These are phyloP conservation scores for Exophiala sp. DNA, from an alignment of 2,329 filamentous ascomycete species.

Conservation along the genomic window DNA sequence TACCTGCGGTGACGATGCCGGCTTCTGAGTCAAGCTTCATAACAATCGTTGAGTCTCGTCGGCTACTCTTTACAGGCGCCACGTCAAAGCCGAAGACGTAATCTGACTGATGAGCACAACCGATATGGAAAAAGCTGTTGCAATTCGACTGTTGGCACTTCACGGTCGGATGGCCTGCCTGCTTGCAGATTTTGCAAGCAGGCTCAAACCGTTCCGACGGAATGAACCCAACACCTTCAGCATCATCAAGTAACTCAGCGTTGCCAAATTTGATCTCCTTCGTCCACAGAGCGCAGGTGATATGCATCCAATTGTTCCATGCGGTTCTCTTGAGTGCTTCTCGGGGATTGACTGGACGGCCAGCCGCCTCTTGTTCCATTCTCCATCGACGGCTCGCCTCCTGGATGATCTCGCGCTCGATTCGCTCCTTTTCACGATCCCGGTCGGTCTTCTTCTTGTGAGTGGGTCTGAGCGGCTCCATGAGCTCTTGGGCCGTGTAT, in stretches of 20 bases:
- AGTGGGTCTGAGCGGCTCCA: conserved; percentile 73
- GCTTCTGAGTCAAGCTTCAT: conserved; percentile 77
- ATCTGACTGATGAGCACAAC: conserved; percentile 80
- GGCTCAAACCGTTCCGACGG: conserved; percentile 69
- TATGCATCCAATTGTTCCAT: conserved; percentile 98
- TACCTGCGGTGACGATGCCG: conserved; percentile 75
- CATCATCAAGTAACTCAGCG: conserved; percentile 74
- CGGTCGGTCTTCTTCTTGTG: conserved; percentile 90
- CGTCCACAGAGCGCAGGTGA: conserved; percentile 87
- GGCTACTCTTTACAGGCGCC: conserved; percentile 80
- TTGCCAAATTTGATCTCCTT: conserved; percentile 91
- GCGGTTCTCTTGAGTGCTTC: conserved; percentile 91
- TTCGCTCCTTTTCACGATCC: conserved; percentile 80
- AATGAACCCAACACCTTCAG: conserved; percentile 86
- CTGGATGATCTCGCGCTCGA: conserved; percentile 78
- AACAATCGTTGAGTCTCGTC: conserved; percentile 74
- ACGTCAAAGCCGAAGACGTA: conserved; percentile 89
- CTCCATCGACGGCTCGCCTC: conserved; percentile 78
- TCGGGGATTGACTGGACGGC: conserved; percentile 76
- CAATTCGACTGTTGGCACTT: conserved; percentile 63
- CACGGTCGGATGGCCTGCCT: conserved; percentile 67
- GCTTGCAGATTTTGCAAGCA: conserved; percentile 79
- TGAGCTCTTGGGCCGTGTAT: conserved; percentile 74
- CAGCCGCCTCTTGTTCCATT: conserved; percentile 76
- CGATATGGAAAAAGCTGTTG: conserved; percentile 69